These are phyloP conservation scores for Lactarius sp. DNA, from an alignment of 768 basidiomycete species.

Conservation along the genomic window DNA sequence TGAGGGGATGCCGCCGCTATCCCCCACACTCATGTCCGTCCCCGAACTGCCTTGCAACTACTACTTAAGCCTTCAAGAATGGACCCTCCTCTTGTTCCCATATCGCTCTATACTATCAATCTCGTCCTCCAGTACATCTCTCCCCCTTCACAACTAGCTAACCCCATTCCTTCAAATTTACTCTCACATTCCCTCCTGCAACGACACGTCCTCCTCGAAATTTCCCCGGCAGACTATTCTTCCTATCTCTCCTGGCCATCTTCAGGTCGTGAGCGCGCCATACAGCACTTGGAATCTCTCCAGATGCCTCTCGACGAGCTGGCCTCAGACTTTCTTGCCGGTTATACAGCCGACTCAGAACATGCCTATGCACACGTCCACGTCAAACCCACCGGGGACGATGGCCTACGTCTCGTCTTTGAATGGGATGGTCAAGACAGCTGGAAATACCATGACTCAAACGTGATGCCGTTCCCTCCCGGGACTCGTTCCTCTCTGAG, in stretches of 20 bases:
- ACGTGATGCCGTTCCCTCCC: slow-evolving; percentile 66
- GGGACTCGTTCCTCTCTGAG: slow-evolving; percentile 32
- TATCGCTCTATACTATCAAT: slow-evolving; percentile 40
- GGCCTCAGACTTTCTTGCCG: slow-evolving; percentile 43
- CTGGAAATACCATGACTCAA: slow-evolving; percentile 71
- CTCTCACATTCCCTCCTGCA: slow-evolving; percentile 55
- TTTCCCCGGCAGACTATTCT: slow-evolving; percentile 45
- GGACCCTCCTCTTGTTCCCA: slow-evolving; percentile 30
- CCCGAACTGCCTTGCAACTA: too few species aligned
- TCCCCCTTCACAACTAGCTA: slow-evolving; percentile 43
- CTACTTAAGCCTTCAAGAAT: slow-evolving; percentile 26
- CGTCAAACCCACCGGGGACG: slow-evolving; percentile 35
- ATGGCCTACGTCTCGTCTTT: slow-evolving; percentile 58
- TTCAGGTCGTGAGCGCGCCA: slow-evolving; percentile 34
- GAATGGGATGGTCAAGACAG: slow-evolving; percentile 50
- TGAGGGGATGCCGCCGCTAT: too few species aligned
- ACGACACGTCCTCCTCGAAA: slow-evolving; percentile 58
- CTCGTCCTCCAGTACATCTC: slow-evolving; percentile 55
- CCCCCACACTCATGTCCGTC: too few species aligned
- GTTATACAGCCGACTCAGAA: slow-evolving; percentile 29
- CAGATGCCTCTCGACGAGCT: slow-evolving; percentile 33
- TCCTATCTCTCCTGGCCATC: slow-evolving; percentile 69
- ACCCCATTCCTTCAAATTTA: slow-evolving; percentile 55
- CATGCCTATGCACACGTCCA: slow-evolving; percentile 24
- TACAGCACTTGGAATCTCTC: slow-evolving; percentile 44